Evolutionary conservation across 2,329 filamentous ascomycete genomes (phyloP), one percentile per base, ranked within the genome.

Genomic region (Hypoxylon sp.): DNA sequence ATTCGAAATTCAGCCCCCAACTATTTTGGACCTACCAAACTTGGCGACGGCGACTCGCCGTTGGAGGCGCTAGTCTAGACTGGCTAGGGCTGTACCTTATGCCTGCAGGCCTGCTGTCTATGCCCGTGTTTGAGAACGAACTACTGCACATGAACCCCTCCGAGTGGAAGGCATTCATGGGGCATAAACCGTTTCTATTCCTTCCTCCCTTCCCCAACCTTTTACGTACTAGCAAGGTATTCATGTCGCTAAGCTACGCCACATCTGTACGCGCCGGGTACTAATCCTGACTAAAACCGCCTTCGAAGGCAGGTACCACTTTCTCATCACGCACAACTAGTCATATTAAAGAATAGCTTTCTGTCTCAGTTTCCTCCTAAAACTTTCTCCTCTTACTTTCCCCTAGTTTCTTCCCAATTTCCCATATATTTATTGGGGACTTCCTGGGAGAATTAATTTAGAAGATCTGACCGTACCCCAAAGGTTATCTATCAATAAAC

Each of bases 271-370:
- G 36, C 21, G 51, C 50, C 36, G 41, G 50, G 60, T 67, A 67
- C 65, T 36, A 46, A 53, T 28, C 5, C 32, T 32, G 19, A 19
- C 60, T 36, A 32, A 36, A 21, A 60, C 64, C 64, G 50, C 56
- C 60, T 50, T 55, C 56, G 53, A 64, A 64, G 36, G 36, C 45
- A 63, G 56, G 60, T 64, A 64, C 65, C 50, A 60, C 48, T 49
- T 50, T 43, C 49, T 53, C 43, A 32, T 55, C 36, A 25, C 30
- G 50, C 36, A 48, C 5, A 45, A 56, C 53, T 63, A 63, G 64
- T 48, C 50, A 63, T 64, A 70, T 67, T 68, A 68, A 68, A 63
- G 51, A 63, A 63, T 65, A 60, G 38, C 28, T 32, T 32, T 67
- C 23, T 69, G 64, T 69, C 63, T 69, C 67, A 65, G 63, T 57